Evolutionary conservation across 352 stramenopile genomes (phyloP), one percentile per base, ranked within the genome.

Genomic region (Globisporangium paroecandrum): DNA sequence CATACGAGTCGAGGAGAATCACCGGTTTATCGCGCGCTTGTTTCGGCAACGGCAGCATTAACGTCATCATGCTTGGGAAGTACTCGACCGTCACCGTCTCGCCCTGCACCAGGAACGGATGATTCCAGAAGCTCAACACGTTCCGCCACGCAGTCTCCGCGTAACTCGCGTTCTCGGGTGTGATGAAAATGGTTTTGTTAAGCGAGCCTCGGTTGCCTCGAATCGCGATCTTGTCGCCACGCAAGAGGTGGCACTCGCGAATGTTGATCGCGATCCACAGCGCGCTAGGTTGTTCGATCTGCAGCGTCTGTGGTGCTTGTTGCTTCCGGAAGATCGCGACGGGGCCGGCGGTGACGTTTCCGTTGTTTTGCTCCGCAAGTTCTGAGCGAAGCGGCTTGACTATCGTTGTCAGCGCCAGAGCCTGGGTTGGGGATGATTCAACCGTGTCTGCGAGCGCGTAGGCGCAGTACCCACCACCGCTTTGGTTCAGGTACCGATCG

Each of bases 41-140:
- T 6, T 62, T 62, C 6, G 70, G 36, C 18, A 79, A 69, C 27
- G 79, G 76, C 24, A 85, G 74, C 62, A 79, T 66, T 7, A 87
- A 56, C 27, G 81, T 87, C 54, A 62, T 59, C 47, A 87, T 66
- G 70, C 78, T 85, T 4, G 80, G 80, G 24, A 77, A 77, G 64
- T 90, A 89, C 69, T 86, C 72, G 53, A 90, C 47, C 20, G 74
- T 74, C 18, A 87, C 64, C 1, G 55, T 62, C 46, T 77, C 63
- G 13, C 82, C 80, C 57, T 66, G 20, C 22, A 82, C 61, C 55
- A 89, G 65, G 57, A 88, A 76, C 22, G 79, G 77, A 46, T 87
- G 77, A 38, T 75, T 76, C 58, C 74, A 78, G 15, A 87, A 58
- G 41, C 41, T 49, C 20, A 75, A 15, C 5, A 77, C 64, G 25